Conservation (phyloP, 2,329 filamentous ascomycete species). For the Simplicillium aogashimaense region DNA sequence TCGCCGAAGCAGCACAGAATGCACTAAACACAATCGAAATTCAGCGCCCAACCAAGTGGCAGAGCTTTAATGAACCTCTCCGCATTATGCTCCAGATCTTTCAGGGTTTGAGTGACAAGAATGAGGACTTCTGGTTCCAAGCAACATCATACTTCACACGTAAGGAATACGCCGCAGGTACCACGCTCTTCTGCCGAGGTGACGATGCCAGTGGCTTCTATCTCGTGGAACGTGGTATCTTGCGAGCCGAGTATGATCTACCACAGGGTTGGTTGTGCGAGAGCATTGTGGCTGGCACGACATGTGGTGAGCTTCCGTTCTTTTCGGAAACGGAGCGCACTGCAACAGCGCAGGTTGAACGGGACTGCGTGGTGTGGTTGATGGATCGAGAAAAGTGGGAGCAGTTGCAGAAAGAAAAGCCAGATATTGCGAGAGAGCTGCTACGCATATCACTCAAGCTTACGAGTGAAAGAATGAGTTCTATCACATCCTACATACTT, state of each 20-base stretch:
- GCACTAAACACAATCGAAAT: slow-evolving; percentile 60
- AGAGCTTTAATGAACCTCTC: slow-evolving; percentile 79
- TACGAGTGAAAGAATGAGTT: slow-evolving; percentile 83
- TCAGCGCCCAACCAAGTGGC: slow-evolving; percentile 58
- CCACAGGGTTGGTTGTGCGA: slow-evolving; percentile 86
- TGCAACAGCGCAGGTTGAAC: slow-evolving; percentile 75
- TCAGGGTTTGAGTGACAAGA: slow-evolving; percentile 72
- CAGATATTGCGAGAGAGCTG: slow-evolving; percentile 73
- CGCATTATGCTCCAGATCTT: slow-evolving; percentile 94
- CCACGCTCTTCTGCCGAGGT: slow-evolving; percentile 67
- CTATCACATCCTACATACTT: slow-evolving; percentile 48
- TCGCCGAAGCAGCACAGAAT: slow-evolving; percentile 67
- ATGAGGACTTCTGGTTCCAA: slow-evolving; percentile 93
- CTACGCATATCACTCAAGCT: slow-evolving; percentile 83
- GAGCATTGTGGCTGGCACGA: slow-evolving; percentile 87
- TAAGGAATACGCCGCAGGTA: slow-evolving; percentile 57
- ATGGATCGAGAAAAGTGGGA: slow-evolving; percentile 65
- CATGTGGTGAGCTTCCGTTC: slow-evolving; percentile 92
- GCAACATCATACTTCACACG: slow-evolving; percentile 66
- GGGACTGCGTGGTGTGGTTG: slow-evolving; percentile 73
- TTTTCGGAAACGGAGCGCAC: slow-evolving; percentile 86
- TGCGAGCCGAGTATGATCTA: slow-evolving; percentile 82
- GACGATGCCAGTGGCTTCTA: slow-evolving; percentile 79
- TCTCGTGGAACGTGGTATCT: slow-evolving; percentile 77
- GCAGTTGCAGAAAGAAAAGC: slow-evolving; percentile 59